These are phyloP conservation scores for Rhizopus arrhizus DNA, from an alignment of 371 early-diverging fungal species.

Conservation along the genomic window DNA sequence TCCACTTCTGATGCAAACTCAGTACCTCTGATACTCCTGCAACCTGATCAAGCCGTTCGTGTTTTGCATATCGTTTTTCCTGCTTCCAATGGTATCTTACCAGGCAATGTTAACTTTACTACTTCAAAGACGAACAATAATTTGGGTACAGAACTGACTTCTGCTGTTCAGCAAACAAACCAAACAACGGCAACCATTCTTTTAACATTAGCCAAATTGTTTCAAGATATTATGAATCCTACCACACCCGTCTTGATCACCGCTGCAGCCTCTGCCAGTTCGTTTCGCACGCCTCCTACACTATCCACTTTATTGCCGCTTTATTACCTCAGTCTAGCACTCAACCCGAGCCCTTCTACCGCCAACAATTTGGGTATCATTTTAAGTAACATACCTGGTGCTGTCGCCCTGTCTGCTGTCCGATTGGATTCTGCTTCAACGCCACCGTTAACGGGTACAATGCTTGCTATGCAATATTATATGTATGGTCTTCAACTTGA, in stretches of 20 bases:
- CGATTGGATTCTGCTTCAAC: slow-evolving; percentile 35
- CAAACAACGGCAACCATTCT: slow-evolving; percentile 80
- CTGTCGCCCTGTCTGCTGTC: slow-evolving; percentile 57
- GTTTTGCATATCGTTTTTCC: slow-evolving; percentile 63
- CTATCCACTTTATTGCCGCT: slow-evolving; percentile 72
- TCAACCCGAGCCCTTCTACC: slow-evolving; percentile 85
- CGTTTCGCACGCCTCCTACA: slow-evolving; percentile 49
- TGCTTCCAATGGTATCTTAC: slow-evolving; percentile 64
- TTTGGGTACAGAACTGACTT: slow-evolving; percentile 29
- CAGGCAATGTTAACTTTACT: slow-evolving; percentile 33
- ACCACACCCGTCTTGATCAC: slow-evolving; percentile 47
- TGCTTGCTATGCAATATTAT: slow-evolving; percentile 82
- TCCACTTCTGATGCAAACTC: slow-evolving; percentile 5
- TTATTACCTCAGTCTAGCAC: slow-evolving; percentile 80
- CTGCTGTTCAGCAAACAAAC: slow-evolving; percentile 61
- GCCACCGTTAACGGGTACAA: slow-evolving; percentile 56
- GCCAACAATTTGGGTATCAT: slow-evolving; percentile 90
- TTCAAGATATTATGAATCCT: slow-evolving; percentile 73
- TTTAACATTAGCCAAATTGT: slow-evolving; percentile 83
- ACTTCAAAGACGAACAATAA: slow-evolving; percentile 9
- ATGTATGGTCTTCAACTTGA: slow-evolving; percentile 85
- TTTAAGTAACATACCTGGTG: slow-evolving; percentile 68
- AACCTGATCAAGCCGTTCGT: slow-evolving; percentile 69
- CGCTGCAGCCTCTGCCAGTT: slow-evolving; percentile 41
- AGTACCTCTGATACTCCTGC: slow-evolving; percentile 61